Base-by-base conservation (phyloP, 176 grass and related monocot genomes). In the Guadua angustifolia region DNA sequence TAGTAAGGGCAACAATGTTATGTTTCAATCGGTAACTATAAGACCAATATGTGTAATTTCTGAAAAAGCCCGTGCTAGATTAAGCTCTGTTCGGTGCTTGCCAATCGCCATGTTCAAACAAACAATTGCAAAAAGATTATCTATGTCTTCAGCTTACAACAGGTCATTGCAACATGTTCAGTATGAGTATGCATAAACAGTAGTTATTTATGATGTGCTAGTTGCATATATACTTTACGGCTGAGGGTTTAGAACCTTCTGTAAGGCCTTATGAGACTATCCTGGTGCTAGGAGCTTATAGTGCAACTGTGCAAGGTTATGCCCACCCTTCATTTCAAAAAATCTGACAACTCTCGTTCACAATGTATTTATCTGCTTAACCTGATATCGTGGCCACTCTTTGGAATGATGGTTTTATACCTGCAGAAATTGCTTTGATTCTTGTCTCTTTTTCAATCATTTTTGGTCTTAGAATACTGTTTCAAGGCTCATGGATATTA, bases 241-340 rank as follows among this genome's bases (percentile, higher is more conserved):
- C 21, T 73, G 33, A 66, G 7, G n/a, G 18, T 38, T 38, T 55
- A 19, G n/a, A 12, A 83, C 33, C 45, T 83, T 36, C 79, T 11
- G 6, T 73, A 46, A 38, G 26, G 58, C 14, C 32, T 66, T 66
- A 33, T 9, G 74, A 56, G 57, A 61, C 5, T 63, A 17, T 56
- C 80, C 73, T 56, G 44, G 38, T 84, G 56, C 57, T 69, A 29
- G 29, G 40, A 57, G 40, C 66, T 82, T 71, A 47, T 60, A 71
- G 16, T 55, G 51, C 51, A 55, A 55, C 17, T 19, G 51, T 46
- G 52, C 22, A 71, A 59, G 4, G 7, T 4, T 32, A 59, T 17
- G 2, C 39, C 14, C 39, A 47, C 8, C 40, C 5, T 55, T 61
- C 12, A 22, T 57, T 87, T 56, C 25, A 33, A 66, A 74, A 74